Base-by-base conservation (phyloP, 2,329 filamentous ascomycete species). In the Trichophyton verrucosum region DNA sequence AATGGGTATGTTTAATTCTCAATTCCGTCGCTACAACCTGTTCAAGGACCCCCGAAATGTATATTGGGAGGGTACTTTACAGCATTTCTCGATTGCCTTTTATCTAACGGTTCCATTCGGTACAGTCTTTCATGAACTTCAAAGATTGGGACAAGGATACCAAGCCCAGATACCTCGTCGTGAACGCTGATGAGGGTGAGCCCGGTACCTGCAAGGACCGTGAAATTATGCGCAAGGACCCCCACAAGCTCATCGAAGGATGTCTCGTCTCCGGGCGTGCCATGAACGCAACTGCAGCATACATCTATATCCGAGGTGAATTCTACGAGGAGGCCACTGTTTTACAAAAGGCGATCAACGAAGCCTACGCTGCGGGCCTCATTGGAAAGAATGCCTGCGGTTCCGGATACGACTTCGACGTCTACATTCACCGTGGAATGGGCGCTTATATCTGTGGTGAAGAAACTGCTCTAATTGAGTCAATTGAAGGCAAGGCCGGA, bases 221-320 rank as follows among this genome's bases (percentile, higher is more conserved):
- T 73, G 94, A 99, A 77, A 99, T 99, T 68, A 99, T 99, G 94
- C 91, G 94, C 78, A 99, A 99, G 80, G 94, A 99, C 75, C 94
- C 94, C 65, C 94, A 99, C 82, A 99, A 99, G 83, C 88, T 99
- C 66, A 81, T 99, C 72, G 94, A 99, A 79, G 94, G 94, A 73
- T 99, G 94, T 77, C 81, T 99, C 65, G 87, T 99, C 57, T 91
- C 94, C 67, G 94, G 94, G 59, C 88, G 94, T 73, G 91, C 94
- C 72, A 99, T 99, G 94, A 99, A 99, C 79, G 94, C 91, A 72
- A 94, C 89, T 56, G 94, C 94, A 62, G 94, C 94, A 67, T 99
- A 99, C 79, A 99, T 99, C 74, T 99, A 99, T 77, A 99, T 99
- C 70, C 91, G 94, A 74, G 94, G 94, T 73, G 94, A 99, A 77